Evolutionary conservation across 352 stramenopile species (phyloP), one percentile per base, ranked within the genome.

Genomic region (Poterioochromonas sp.): DNA sequence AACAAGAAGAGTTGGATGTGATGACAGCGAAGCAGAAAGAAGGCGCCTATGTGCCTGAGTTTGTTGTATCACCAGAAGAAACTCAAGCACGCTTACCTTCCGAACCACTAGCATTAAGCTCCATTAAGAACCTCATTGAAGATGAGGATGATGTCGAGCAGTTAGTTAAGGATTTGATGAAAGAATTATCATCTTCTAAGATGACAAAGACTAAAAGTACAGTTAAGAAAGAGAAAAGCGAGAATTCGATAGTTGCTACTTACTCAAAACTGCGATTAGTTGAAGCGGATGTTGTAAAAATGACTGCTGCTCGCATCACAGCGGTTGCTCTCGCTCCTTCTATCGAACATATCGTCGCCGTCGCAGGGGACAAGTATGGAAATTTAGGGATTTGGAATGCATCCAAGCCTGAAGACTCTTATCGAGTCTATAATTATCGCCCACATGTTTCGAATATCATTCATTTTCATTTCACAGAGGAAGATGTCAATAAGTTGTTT

Each of bases 361-460:
- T 84, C 0, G 85, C 82, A 65, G 89, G 87, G 41, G 88, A 93
- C 82, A 92, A 91, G 80, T 79, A 86, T 35, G 89, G 89, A 29
- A 83, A 92, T 79, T 40, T 93, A 29, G 79, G 87, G 64, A 79
- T 94, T 0, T 94, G 89, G 89, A 85, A 87, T 62, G 81, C 91
- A 60, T 83, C 80, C 8, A 83, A 79, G 44, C 35, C 29, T 5
- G 83, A 64, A 22, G 84, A 77, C 41, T 32, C 65, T 69, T 5
- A 60, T 3, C 15, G 39, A 3, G 34, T 79, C 12, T 65, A 78
- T 29, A 12, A 64, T 26, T 79, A 79, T 39, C 8, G 79, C 5
- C 76, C 76, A 22, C 76, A 79, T 43, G 43, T 79, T 34, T 79
- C 76, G 11, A 78, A 53, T 29, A 49, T 68, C 5, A 34, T 11